These are phyloP conservation scores for Brasenia schreberi DNA, from an alignment of 164 flowering plant genomes.

Conservation along the genomic window DNA sequence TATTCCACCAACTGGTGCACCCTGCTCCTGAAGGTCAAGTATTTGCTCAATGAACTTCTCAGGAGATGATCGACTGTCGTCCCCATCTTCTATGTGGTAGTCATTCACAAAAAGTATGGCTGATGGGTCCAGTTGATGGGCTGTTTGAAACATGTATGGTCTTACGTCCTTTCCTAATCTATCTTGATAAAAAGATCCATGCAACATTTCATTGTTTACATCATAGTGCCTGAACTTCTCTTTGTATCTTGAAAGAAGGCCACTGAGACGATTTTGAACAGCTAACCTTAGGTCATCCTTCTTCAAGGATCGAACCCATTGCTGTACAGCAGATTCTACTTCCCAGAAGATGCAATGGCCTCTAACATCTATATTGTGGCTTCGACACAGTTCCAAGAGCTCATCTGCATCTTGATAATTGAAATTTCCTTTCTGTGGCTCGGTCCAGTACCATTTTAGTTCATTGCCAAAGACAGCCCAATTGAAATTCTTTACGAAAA, in stretches of 20 bases:
- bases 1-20: conserved; percentile 86
- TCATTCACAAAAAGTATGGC: conserved; percentile 78
- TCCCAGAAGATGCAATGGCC: conserved; percentile 99
- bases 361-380: conserved; percentile 42
- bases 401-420: conserved; percentile 93
- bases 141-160: conserved; percentile 74
- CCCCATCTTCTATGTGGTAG: conserved; percentile 84
- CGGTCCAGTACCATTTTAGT: conserved; percentile 92
- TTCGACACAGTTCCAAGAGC: conserved; percentile 41
- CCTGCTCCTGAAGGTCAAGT: conserved; percentile 63
- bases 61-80: conserved; percentile 58
- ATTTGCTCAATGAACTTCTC: conserved; percentile 76
- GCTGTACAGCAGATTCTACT: conserved; percentile 50
- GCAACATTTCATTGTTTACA: conserved; percentile 94
- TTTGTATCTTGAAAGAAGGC: conserved; percentile 75
- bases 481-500: conserved; percentile 70
- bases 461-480: conserved; percentile 96
- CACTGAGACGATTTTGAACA: conserved; percentile 61
- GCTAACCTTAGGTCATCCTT: conserved; percentile 48
- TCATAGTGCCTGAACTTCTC: conserved; percentile 84
- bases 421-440: conserved; percentile 62
- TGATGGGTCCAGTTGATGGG: conserved; percentile 63
- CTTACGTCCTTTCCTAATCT: conserved; percentile 59
- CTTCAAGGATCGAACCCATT: conserved; percentile 54
- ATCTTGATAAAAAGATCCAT: conserved; percentile 82